Base-by-base conservation (phyloP, 1,139 yeast species). In the Komagataea norvegica region DNA sequence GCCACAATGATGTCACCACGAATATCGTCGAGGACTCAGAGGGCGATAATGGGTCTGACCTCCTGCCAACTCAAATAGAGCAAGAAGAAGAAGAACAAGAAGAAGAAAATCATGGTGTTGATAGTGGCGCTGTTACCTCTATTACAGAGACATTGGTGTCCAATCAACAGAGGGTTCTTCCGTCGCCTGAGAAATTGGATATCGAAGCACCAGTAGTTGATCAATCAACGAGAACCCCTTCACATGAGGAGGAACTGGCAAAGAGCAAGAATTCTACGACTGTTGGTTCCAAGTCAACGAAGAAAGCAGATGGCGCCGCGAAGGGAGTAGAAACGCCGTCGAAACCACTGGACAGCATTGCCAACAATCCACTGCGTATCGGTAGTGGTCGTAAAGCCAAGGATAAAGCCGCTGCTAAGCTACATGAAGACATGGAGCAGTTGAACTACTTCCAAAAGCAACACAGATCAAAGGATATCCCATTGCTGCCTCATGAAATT, bases 351-450 rank as follows among this genome's bases (percentile, higher is more conserved):
- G 9, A 16, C 16, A 24, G 27, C 36, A 14, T 37, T n/a, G 20
- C 42, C 32, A 19, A 27, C 10, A 31, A 30, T 27, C 5, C 36
- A 4, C 6, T 39, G 4, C 45, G 51, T 15, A 32, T 33, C 8
- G 31, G 45, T 3, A 48, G 45, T 35, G 49, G 49, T 0, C 64
- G 77, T 11, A 65, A 77, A 16, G 93, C 93, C 1, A 79, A 81
- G 28, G 70, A 72, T 33, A 74, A 74, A 48, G 93, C 93, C 0
- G 78, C 79, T 0, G 64, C 65, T 40, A 79, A 77, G 54, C 62
- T 84, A n/a, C 89, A 80, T 48, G 70, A 70, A 17, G 75, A 79
- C 49, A 81, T 84, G 73, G 72, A 74, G 37, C 81, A 81, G 37
- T 64, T 83, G 44, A 81, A 79, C 49, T 69, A 66, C 37, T 83